Percentiles rank a stretch among this genome's conserved stretches.
These are phyloP conservation scores for Stygiomarasmius scandens DNA, from an alignment of 1,284 basidiomycete genomes.

Conservation along the genomic window DNA sequence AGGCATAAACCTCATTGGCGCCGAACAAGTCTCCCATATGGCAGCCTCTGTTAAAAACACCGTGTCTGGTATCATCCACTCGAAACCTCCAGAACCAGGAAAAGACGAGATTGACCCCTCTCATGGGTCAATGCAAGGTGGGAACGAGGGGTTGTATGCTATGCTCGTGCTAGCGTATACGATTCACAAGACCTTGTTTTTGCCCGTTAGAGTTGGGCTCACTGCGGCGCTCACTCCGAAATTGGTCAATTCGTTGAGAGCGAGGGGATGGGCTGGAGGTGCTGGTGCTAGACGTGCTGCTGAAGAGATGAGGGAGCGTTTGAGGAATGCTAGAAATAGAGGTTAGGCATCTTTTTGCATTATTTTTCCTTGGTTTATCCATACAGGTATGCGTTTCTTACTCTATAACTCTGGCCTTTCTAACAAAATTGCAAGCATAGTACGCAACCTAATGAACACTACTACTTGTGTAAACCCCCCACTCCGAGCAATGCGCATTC, in stretches of 20 bases:
- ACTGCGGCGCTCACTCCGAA: conserved; percentile 88
- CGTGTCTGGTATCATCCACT: conserved; percentile 46
- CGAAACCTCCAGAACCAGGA: conserved; percentile 64
- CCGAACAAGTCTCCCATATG: conserved; percentile 81
- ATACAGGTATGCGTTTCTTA: too few relatives aligned
- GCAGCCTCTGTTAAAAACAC: conserved; percentile 61
- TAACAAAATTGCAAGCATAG: background rate
- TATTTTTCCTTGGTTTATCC: too few relatives aligned
- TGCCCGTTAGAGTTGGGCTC: conserved; percentile 89
- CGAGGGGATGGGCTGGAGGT: conserved; percentile 75
- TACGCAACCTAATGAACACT: background rate
- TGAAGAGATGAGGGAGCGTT: conserved; percentile 60
- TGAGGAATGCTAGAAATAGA: conserved; percentile 37
- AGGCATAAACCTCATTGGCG: conserved; percentile 86
- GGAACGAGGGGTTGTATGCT: conserved; percentile 81
- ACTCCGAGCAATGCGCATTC: background rate
- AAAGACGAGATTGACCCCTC: conserved; percentile 55
- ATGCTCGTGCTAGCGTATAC: conserved; percentile 93
- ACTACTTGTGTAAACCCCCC: background rate
- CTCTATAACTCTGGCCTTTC: too few relatives aligned
- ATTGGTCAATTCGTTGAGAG: conserved; percentile 78
- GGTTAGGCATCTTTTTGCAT: background rate
- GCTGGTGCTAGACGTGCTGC: conserved; percentile 70
- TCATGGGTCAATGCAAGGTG: conserved; percentile 26
- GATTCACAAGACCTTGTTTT: conserved; percentile 92